Evolutionary conservation across 2,329 filamentous ascomycete genomes (phyloP).

Genomic region (Talaromyces sp.): DNA sequence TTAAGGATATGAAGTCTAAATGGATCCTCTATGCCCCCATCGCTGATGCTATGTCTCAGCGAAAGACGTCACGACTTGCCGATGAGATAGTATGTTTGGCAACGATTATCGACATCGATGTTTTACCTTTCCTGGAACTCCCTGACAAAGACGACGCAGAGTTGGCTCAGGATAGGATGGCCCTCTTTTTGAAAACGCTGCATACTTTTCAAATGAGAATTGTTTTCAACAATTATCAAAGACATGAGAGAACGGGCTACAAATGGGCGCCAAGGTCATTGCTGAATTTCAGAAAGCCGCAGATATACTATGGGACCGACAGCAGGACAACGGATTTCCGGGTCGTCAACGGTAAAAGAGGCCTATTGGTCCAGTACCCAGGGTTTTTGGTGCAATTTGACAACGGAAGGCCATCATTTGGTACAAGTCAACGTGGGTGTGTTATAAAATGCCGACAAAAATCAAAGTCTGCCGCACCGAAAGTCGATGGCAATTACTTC

Average conservation of each 20-base stretch:
- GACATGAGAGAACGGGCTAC: slow-evolving; percentile 9
- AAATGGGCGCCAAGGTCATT: slow-evolving; percentile 17
- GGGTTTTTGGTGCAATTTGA: slow-evolving; percentile 3
- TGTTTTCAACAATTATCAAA: slow-evolving; percentile 19
- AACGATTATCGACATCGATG: slow-evolving; percentile 12
- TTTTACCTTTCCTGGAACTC: neutral
- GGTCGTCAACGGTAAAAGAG: neutral
- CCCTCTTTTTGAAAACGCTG: slow-evolving; percentile 6
- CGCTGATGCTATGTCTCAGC: slow-evolving; percentile 10
- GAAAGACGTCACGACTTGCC: slow-evolving; percentile 13
- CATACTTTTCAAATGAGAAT: slow-evolving; percentile 3
- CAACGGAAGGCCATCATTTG: slow-evolving; percentile 6
- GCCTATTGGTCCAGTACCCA: slow-evolving; percentile 1
- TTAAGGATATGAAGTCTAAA: neutral
- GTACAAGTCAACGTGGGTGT: slow-evolving; percentile 5
- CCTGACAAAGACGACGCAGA: slow-evolving; percentile 9
- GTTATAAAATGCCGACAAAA: slow-evolving; percentile 5
- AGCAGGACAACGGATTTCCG: neutral
- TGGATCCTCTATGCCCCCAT: slow-evolving; percentile 14
- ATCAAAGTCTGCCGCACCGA: neutral
- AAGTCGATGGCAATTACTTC: slow-evolving; percentile 9
- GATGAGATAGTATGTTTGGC: slow-evolving; percentile 17
- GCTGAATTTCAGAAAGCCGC: slow-evolving; percentile 14
- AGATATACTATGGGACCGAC: neutral
- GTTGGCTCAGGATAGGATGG: slow-evolving; percentile 9